Evolutionary conservation across 2,329 filamentous ascomycete genomes (phyloP), one percentile per base, ranked within the genome.

Genomic region (Myotisia sp.): DNA sequence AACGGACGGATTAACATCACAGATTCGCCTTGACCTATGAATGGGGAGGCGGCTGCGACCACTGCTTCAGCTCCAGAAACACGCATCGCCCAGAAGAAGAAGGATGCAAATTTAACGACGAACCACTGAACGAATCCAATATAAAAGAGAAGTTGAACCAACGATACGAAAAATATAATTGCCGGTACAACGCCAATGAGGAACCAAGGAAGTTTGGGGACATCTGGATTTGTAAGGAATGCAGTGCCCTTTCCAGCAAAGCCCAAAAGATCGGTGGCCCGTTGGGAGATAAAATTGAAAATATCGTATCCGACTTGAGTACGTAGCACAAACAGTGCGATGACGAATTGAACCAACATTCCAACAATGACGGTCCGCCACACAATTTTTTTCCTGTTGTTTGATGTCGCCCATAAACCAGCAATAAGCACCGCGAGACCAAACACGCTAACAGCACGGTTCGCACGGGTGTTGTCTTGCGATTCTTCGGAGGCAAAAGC

Each of bases 21-120:
- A 16, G 81, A 90, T 66, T 93, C 86, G 51, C 86, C 85, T 63
- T 92, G 85, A 6, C 86, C 86, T 50, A 93, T 90, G 60, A 93
- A 93, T 6, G 86, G 86, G 1, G 85, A 92, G 6, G 86, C 85
- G 21, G 86, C 81, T 21, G 86, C 86, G 38, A 93, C 86, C 32
- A 93, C 80, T n/a, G 86, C 84, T 58, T 93, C 86, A 29, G 83
- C 83, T 41, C 86, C 86, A 3, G 84, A 92, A 4, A 93, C 83
- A 33, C 74, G 71, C 59, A 94, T 77, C 28, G 67, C 70, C 79
- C 83, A 92, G 71, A 87, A 92, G 69, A 94, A 92, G 59, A 93
- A 85, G 33, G 72, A 70, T 39, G 86, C 84, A 47, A 90, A 82
- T 59, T 93, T 93, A 46, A 68, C 65, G 50, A 93, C 74, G 59